These are phyloP conservation scores for thale cress (Arabidopsis thaliana) DNA, from an alignment of 345 rosid genomes.

Conservation along the genomic window DNA sequence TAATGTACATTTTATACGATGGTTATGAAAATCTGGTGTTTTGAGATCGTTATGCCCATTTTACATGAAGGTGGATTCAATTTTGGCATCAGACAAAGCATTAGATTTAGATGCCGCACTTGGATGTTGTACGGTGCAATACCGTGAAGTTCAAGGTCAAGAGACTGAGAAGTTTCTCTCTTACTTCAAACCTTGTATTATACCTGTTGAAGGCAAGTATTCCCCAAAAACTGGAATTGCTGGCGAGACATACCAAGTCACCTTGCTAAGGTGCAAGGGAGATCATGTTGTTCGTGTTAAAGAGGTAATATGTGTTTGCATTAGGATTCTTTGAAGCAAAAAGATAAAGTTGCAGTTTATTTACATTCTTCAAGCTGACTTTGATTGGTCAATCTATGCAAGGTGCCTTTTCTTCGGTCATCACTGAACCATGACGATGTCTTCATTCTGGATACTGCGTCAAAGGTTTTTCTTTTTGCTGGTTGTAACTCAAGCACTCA, in stretches of 20 bases:
- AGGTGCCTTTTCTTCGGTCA: slow-evolving; percentile 86
- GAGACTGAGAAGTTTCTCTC: slow-evolving; percentile 83
- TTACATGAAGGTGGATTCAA: slow-evolving; percentile 64
- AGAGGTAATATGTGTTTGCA: slow-evolving; percentile 58
- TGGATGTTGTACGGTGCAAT: slow-evolving; percentile 84
- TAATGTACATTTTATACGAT: background rate
- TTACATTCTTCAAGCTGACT: slow-evolving; percentile 24
- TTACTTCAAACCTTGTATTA: slow-evolving; percentile 84
- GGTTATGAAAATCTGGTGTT: background rate
- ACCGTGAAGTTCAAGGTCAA: slow-evolving; percentile 85
- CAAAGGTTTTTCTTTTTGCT: slow-evolving; percentile 81
- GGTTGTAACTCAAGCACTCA: slow-evolving; percentile 85
- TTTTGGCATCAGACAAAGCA: slow-evolving; percentile 73
- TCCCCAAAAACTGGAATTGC: slow-evolving; percentile 47
- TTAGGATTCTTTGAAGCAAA: background rate
- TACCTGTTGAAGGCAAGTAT: slow-evolving; percentile 74
- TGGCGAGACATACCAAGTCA: slow-evolving; percentile 54
- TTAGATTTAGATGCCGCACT: slow-evolving; percentile 77
- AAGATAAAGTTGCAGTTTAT: background rate
- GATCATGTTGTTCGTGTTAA: slow-evolving; percentile 81
- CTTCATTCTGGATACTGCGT: slow-evolving; percentile 78
- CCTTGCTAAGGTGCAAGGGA: slow-evolving; percentile 74
- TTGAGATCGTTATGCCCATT: background rate
- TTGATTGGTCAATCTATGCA: slow-evolving; percentile 19
- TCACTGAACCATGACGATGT: slow-evolving; percentile 83